A percentile compares a stretch with the other conserved stretches of the same genome.
Evolutionary conservation across 768 basidiomycete species (phyloP).

Genomic region (Piloderma croceum): DNA sequence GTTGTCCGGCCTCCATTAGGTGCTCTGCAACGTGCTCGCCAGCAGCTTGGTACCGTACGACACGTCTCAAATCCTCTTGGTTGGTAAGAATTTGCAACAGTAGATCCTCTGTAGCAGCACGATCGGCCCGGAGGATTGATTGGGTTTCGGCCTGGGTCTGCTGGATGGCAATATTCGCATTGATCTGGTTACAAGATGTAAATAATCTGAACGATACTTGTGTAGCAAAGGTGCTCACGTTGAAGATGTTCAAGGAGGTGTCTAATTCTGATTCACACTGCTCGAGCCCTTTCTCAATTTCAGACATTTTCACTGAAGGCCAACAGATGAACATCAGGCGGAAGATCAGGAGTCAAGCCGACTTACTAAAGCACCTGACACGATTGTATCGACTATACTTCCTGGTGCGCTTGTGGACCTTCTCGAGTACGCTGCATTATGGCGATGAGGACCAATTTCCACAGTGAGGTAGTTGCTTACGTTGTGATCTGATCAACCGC

Average conservation of each 20-base stretch:
- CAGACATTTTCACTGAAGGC: conserved; percentile 36
- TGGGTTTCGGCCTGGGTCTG: conserved; percentile 25
- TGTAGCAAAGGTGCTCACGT: conserved; percentile 27
- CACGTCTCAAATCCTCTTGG: conserved; percentile 30
- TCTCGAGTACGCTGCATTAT: conserved; percentile 34
- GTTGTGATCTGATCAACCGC: conserved; percentile 38
- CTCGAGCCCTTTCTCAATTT: conserved; percentile 44
- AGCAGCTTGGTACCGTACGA: conserved; percentile 34
- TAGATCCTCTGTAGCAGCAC: conserved; percentile 31
- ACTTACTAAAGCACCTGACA: conserved; percentile 36
- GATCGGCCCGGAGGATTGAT: conserved; percentile 24
- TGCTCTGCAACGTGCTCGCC: conserved; percentile 38
- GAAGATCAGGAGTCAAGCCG: no score
- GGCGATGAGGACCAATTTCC: background rate
- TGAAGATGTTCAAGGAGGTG: conserved; percentile 35
- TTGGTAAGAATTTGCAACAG: conserved; percentile 35
- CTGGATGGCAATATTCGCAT: conserved; percentile 26
- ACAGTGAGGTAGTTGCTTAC: conserved; percentile 26
- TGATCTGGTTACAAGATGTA: conserved; percentile 6
- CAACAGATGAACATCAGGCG: no score
- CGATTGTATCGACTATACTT: conserved; percentile 36
- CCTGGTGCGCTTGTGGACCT: conserved; percentile 33
- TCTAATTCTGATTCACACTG: conserved; percentile 39
- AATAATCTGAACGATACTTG: background rate
- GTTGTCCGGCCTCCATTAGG: conserved; percentile 52